Evolutionary conservation across 768 basidiomycete species (phyloP), one percentile per base, ranked within the genome.

Genomic region (Scleroderma bovista): DNA sequence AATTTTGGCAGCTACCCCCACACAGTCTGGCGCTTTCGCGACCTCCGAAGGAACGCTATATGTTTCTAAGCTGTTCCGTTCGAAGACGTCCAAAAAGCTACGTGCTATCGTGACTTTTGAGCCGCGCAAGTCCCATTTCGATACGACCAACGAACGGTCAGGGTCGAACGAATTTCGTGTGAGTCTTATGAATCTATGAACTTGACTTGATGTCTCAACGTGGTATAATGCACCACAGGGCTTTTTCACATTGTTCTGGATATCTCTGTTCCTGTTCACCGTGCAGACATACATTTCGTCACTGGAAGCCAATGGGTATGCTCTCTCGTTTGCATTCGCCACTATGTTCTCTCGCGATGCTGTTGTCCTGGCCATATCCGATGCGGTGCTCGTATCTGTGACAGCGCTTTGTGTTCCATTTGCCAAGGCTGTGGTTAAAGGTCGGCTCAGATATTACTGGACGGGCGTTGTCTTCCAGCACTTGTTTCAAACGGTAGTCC

Each of bases 201-300:
- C 31, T 44, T n/a, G 12, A 7, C 19, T 46, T 31, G 5, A 42
- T 38, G 50, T 45, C 45, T 10, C 34, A 13, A 36, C 12, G 36
- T 31, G 39, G 19, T 26, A 10, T 42, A 23, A 33, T 48, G 17
- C 39, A 19, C 48, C 15, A 23, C 58, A 88, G 85, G 95, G 95
- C 1, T 98, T 98, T 73, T 97, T 93, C 68, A 81, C 88, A 3
- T 77, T 98, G 44, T 98, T 98, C 71, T 98, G 96, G 84, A 82
- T 89, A 48, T 85, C 85, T 19, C 80, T 94, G 56, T 93, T 89
- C 59, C 77, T 95, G 44, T 83, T 92, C 61, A 79, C 84, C 11
- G 63, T 93, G 36, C 77, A 84, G 57, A 88, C 88, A 3, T 91
- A 89, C 67, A 72, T 91, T 46, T 77, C 75, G 45, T 83, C 84